phyloP scores from a whole-genome alignment of 768 basidiomycete species.

The Lentinula sp. region DNA sequence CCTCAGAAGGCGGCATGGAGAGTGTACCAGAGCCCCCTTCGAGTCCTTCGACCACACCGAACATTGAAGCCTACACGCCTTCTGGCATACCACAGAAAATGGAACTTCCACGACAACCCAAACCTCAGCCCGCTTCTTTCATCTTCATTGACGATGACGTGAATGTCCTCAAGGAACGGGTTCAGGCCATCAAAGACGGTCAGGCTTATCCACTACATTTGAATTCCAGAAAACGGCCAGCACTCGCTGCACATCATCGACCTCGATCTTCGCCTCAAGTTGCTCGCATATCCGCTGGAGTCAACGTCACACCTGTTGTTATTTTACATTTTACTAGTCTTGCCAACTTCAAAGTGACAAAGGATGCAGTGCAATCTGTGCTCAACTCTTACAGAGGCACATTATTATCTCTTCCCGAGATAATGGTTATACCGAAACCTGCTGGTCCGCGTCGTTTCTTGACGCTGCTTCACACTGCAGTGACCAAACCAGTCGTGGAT shows the following conservation, averaged over 20 bases:
- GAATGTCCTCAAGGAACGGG: slow-evolving; percentile 65
- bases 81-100: slow-evolving; percentile 12
- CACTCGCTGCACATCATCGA: slow-evolving; percentile 60
- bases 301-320: slow-evolving; percentile 32
- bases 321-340: slow-evolving; percentile 91
- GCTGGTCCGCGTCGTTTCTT: slow-evolving; percentile 91
- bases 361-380: slow-evolving; percentile 75
- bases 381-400: slow-evolving; percentile 41
- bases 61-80: slow-evolving; percentile 7
- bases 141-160: slow-evolving; percentile 94
- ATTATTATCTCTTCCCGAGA: slow-evolving; percentile 52
- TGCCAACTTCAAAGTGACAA: slow-evolving; percentile 81
- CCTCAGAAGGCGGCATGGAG: slow-evolving; percentile 51
- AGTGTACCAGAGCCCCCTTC: slow-evolving; percentile 17
- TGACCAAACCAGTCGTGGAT: slow-evolving; percentile 81
- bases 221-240: slow-evolving; percentile 55
- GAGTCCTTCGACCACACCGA: slow-evolving; percentile 5
- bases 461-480: slow-evolving; percentile 87
- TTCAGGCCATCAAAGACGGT: slow-evolving; percentile 62
- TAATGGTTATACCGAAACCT: slow-evolving; percentile 97
- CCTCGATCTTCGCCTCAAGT: slow-evolving; percentile 81
- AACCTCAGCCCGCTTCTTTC: slow-evolving; percentile 43
- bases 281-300: slow-evolving; percentile 42
- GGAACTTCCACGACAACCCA: slow-evolving; percentile 14
- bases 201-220: slow-evolving; percentile 35